Evolutionary conservation across 331 rosid genomes (phyloP), one percentile per base, ranked within the genome.

Genomic region (Quercus phellos): DNA sequence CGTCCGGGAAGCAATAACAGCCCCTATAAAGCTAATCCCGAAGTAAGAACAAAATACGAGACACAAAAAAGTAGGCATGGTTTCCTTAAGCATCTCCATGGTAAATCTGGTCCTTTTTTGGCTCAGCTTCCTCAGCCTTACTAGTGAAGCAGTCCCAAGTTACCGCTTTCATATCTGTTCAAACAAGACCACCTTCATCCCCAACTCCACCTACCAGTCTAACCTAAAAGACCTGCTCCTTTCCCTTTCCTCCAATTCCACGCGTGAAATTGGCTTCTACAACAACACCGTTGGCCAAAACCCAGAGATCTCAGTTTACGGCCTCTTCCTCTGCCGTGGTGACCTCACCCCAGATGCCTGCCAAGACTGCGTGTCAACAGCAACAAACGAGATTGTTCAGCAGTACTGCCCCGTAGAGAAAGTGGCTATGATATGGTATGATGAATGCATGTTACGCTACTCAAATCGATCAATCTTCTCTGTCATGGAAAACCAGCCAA

Each of bases 271-370:
- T 51, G 79, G 55, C 27, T 84, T 80, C 83, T 54, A 72, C 81
- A 68, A 6, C 78, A 73, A 80, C 75, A 43, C 35, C 46, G 11
- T 51, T 11, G 17, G 61, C 14, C 78, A 13, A 5, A 0, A 24
- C 10, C 0, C 81, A 8, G 46, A 79, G 14, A 53, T 72, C 38
- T 1, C 53, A 3, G 55, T 77, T 75, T 51, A 70, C 43, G 96
- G 90, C 58, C 80, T 83, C 55, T 87, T 86, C 82, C 90, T 86
- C 70, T 91, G 92, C 77, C 90, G 93, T 19, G 90, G 88, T 1
- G 92, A 87, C 74, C 70, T 82, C 22, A 7, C 34, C 70, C 4
- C 77, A 4, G 29, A 76, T 16, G n/a, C 42, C 10, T 91, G 93
- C 74, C 75, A 42, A 3, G 70, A 73, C 66, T 89, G 89, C 46